These are phyloP conservation scores for Lumnitzera racemosa DNA, from an alignment of 345 rosid species.

Conservation along the genomic window DNA sequence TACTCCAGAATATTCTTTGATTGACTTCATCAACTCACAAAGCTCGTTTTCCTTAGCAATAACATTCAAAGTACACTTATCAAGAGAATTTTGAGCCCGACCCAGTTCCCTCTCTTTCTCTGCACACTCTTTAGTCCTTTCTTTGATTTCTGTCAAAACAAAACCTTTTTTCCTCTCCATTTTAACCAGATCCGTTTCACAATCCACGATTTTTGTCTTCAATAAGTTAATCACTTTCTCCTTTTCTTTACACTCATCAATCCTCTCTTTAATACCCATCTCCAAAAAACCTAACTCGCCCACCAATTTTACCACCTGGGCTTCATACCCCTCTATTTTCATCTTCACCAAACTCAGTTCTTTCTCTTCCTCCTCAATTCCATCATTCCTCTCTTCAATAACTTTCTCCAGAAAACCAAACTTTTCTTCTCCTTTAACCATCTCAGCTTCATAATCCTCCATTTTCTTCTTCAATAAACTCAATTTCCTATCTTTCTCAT, in stretches of 20 bases:
- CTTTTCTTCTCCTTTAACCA: not conserved
- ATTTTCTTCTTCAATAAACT: not conserved
- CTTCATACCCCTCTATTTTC: not conserved
- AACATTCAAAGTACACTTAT: too few species aligned
- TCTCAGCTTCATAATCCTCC: constrained; percentile 4
- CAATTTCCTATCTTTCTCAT: not conserved
- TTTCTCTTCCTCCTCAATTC: not conserved
- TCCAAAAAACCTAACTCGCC: too few species aligned
- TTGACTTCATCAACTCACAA: too few species aligned
- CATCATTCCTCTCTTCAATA: constrained; percentile 1
- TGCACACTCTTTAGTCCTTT: too few species aligned
- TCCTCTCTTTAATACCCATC: too few species aligned
- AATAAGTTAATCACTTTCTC: not conserved
- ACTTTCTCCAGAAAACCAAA: not conserved
- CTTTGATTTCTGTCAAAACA: too few species aligned
- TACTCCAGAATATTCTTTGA: too few species aligned
- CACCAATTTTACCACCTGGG: too few species aligned
- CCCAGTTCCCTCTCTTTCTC: not conserved
- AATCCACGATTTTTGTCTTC: not conserved
- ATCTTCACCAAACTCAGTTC: not conserved
- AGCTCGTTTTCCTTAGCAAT: too few species aligned
- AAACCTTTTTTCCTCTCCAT: too few species aligned
- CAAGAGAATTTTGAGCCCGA: too few species aligned
- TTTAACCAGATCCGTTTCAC: not conserved
- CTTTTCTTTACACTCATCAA: too few species aligned